phyloP scores from a whole-genome alignment of 202 grass and related monocot genomes.

The Brachypodium distachyon region DNA sequence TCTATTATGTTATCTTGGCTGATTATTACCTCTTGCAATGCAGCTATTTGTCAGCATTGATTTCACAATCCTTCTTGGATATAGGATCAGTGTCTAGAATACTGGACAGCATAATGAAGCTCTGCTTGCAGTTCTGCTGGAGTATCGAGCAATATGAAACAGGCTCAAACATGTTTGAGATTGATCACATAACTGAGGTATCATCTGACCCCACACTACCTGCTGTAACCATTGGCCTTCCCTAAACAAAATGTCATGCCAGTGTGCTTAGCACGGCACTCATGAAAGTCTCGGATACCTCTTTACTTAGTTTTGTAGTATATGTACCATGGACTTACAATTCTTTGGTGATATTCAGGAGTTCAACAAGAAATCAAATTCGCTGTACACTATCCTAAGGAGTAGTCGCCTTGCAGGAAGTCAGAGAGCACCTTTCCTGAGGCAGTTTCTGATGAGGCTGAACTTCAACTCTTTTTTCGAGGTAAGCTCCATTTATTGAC shows the following conservation, averaged over 20 bases:
- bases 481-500: constrained; percentile 18
- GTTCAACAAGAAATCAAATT: constrained; percentile 98
- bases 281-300: background rate
- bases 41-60: constrained; percentile 87
- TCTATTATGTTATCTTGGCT: background rate
- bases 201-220: background rate
- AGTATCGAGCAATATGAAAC: constrained; percentile 75
- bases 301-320: constrained; percentile 8
- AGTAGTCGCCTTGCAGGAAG: constrained; percentile 80
- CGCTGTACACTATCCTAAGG: constrained; percentile 80
- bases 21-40: background rate
- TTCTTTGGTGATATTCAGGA: constrained; percentile 41
- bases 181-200: constrained; percentile 95
- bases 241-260: background rate
- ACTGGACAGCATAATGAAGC: constrained; percentile 95
- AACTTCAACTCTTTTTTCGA: constrained; percentile 94
- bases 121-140: constrained; percentile 97
- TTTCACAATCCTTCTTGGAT: constrained; percentile 96
- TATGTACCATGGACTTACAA: background rate
- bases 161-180: constrained; percentile 50
- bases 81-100: constrained; percentile 97
- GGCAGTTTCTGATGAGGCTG: constrained; percentile 90
- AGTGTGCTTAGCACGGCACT: background rate
- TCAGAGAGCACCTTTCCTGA: constrained; percentile 85
- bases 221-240: background rate